These are phyloP conservation scores for Magnaporthiopsis rhizophila DNA, from an alignment of 2,329 filamentous ascomycete genomes.

Conservation along the genomic window DNA sequence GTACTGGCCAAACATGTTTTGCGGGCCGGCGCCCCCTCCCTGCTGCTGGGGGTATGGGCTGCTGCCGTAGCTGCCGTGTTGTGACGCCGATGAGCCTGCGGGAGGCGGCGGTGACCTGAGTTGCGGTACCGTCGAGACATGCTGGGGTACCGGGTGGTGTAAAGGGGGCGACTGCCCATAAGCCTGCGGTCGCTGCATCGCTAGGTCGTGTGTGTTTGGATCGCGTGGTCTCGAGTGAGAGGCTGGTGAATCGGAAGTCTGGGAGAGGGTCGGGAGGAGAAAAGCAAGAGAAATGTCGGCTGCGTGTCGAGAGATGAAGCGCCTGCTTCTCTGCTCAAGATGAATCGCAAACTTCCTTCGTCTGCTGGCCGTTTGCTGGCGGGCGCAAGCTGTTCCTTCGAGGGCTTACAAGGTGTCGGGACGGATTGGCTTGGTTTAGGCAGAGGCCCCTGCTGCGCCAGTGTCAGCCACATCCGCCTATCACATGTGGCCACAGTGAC, in stretches of 20 bases:
- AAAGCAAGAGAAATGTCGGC: background rate
- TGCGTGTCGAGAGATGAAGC: background rate
- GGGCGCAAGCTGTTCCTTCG: background rate
- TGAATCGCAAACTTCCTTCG: too few relatives aligned
- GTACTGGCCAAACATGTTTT: constrained; percentile 62
- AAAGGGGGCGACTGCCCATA: constrained; percentile 88
- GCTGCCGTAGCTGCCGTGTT: constrained; percentile 53
- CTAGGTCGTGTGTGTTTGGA: constrained; percentile 15
- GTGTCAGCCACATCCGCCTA: background rate
- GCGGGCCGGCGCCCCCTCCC: constrained; percentile 34
- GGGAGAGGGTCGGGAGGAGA: background rate
- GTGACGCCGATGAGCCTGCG: constrained; percentile 52
- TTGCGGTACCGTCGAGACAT: constrained; percentile 96
- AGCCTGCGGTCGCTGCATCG: constrained; percentile 71
- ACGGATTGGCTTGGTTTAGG: background rate
- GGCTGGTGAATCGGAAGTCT: background rate
- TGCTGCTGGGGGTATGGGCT: constrained; percentile 63
- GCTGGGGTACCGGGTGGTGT: constrained; percentile 94
- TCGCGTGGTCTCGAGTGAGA: background rate
- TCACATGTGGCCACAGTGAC: background rate
- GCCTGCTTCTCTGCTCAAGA: background rate
- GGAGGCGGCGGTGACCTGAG: constrained; percentile 89
- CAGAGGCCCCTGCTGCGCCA: background rate
- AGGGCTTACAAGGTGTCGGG: too few relatives aligned
- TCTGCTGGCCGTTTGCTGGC: background rate